phyloP scores from a whole-genome alignment of 768 basidiomycete species.

The Phlebiopsis gigantea region DNA sequence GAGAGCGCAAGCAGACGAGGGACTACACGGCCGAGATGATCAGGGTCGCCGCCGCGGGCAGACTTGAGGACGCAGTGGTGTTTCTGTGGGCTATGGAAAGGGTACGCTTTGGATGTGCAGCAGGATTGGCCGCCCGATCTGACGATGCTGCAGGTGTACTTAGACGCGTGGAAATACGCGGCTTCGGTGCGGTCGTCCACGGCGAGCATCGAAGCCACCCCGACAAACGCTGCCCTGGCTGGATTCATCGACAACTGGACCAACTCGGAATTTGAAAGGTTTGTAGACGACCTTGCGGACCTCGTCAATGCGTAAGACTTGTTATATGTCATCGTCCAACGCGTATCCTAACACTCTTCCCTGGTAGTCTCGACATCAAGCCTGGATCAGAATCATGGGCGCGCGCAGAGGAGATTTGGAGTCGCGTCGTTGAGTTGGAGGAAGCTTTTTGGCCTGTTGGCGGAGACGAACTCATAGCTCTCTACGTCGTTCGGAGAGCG shows the following conservation, averaged over 20 bases:
- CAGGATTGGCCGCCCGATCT: not conserved
- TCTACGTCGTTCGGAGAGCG: not conserved
- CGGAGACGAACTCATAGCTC: slow-evolving; percentile 23
- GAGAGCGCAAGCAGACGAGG: slow-evolving; percentile 53
- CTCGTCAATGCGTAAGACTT: slow-evolving; percentile 36
- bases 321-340: not conserved
- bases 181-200: slow-evolving; percentile 10
- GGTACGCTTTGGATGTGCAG: slow-evolving; percentile 29
- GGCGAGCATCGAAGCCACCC: slow-evolving; percentile 1
- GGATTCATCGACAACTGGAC: slow-evolving; percentile 65
- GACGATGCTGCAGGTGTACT: slow-evolving; percentile 46
- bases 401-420: slow-evolving; percentile 49
- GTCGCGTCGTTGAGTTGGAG: slow-evolving; percentile 55
- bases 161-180: slow-evolving; percentile 62
- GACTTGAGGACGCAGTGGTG: slow-evolving; percentile 57
- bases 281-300: slow-evolving; percentile 44
- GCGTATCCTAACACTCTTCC: not conserved
- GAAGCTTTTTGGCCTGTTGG: slow-evolving; percentile 48
- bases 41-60: slow-evolving; percentile 39
- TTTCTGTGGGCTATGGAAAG: slow-evolving; percentile 81
- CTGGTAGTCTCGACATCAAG: slow-evolving; percentile 30
- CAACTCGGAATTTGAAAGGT: slow-evolving; percentile 43
- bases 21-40: slow-evolving; percentile 73
- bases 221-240: slow-evolving; percentile 27
- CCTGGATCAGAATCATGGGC: slow-evolving; percentile 31